A percentile compares a stretch with the other conserved stretches of the same genome.
These are phyloP conservation scores for Rhodotorula diobovata DNA, from an alignment of 768 basidiomycete species.

Conservation along the genomic window DNA sequence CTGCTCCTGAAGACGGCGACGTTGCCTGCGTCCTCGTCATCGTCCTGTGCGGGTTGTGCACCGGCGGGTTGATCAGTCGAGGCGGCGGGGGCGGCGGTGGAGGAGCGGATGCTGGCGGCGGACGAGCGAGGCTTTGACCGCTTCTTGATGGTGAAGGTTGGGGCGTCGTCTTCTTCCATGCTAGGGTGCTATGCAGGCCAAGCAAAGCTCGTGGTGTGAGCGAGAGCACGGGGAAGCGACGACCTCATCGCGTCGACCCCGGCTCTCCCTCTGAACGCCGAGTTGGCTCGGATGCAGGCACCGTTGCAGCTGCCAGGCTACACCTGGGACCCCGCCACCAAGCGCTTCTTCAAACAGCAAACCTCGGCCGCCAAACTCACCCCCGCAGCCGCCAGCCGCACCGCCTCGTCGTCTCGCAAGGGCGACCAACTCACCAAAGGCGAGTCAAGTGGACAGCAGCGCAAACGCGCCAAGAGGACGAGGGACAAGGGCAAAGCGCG, in stretches of 20 bases:
- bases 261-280: not conserved
- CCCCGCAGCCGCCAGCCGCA: not conserved
- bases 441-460: not conserved
- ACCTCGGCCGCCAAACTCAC: not conserved
- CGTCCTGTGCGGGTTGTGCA: not conserved
- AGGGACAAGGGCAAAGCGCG: not conserved
- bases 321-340: slow-evolving; percentile 7
- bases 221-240: not conserved
- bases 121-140: slow-evolving; percentile 17
- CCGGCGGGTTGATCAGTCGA: slow-evolving; percentile 1
- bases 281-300: not conserved
- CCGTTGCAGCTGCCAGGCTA: slow-evolving; percentile 26
- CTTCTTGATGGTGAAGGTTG: slow-evolving; percentile 17
- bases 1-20: slow-evolving; percentile 21
- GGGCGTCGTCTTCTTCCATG: slow-evolving; percentile 4
- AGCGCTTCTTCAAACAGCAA: slow-evolving; percentile 27
- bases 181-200: not conserved
- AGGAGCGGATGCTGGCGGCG: not conserved
- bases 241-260: not conserved
- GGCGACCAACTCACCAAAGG: not conserved
- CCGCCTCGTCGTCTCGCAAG: not conserved
- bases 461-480: not conserved
- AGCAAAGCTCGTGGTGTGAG: not conserved
- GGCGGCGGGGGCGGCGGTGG: slow-evolving; percentile 2
- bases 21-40: slow-evolving; percentile 20